These are phyloP conservation scores for Heliamphora pulchella DNA, from an alignment of 179 eudicot species.

Conservation along the genomic window DNA sequence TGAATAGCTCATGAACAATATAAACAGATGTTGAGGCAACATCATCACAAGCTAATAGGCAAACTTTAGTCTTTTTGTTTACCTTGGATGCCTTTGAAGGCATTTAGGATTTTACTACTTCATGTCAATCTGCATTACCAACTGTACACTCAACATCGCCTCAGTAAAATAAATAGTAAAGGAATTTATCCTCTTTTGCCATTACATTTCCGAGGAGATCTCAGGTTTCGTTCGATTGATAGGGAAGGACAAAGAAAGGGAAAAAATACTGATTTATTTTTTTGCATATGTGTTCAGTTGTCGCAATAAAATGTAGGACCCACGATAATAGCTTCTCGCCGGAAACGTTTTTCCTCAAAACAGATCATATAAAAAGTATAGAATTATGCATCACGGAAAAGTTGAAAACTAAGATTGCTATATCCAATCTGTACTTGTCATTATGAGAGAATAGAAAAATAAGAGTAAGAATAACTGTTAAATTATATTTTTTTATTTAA, in stretches of 20 bases:
- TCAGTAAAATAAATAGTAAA: background rate
- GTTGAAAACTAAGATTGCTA: background rate
- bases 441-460: background rate
- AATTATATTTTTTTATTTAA: too few relatives aligned
- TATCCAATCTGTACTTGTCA: background rate
- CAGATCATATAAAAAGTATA: too few relatives aligned
- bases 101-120: background rate
- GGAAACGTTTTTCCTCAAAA: too few relatives aligned
- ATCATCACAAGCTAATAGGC: background rate
- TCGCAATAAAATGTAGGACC: too few relatives aligned
- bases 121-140: background rate
- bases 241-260: too few relatives aligned
- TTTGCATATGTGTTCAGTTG: too few relatives aligned
- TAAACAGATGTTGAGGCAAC: background rate
- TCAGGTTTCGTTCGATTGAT: too few relatives aligned
- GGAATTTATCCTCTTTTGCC: background rate
- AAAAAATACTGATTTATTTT: too few relatives aligned
- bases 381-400: too few relatives aligned
- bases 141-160: background rate
- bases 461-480: background rate
- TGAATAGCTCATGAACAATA: background rate
- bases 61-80: conserved; percentile 5
- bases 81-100: conserved; percentile 10
- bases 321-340: too few relatives aligned
- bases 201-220: background rate